Base-by-base conservation (phyloP, 1,284 basidiomycete species). In the Amylostereum chailletii region DNA sequence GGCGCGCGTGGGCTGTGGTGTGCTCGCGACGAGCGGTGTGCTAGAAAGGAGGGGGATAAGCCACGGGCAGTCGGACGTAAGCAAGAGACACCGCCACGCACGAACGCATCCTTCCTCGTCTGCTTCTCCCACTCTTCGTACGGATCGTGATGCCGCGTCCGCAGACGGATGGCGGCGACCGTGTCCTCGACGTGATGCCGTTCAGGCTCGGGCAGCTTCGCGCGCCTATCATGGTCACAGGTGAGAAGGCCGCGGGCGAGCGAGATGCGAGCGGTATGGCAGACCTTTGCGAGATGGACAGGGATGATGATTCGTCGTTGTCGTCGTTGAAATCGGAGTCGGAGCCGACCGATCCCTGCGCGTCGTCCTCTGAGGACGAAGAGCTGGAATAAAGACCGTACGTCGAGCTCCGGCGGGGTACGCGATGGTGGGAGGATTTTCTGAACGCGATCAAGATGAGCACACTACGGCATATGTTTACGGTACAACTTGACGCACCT, bases 71-170 rank as follows among this genome's bases (percentile, higher is more conserved):
- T n/a, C 26, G 2, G 42, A 31, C 8, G 3, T 11, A 31, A n/a
- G 43, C n/a, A 46, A 11, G 32, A n/a, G 33, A 26, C 44, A 11
- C 39, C 37, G 19, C 1, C 5, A 44, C 48, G 44, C 4, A 89
- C 86, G 57, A 83, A 79, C 10, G 86, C 81, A 53, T 89, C 85
- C 56, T 74, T 77, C 34, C 77, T 72, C 31, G 79, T 77, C 55
- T 80, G 69, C 53, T 73, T 75, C 65, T 86, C 79, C 86, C 85
- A 89, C 57, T 88, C 84, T 65, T 87, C 84, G 54, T 86, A 87
- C 19, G 81, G 81, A 57, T 89, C 86, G 50, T 78, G 70, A 67
- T 88, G 75, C 50, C 75, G 74, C 10, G 79, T 75, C 19, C 77
- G 76, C 36, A 84, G 69, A 26, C 83, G 76, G 52, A 89, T 85